These are phyloP conservation scores for Phytophthora pisi DNA, from an alignment of 352 stramenopile genomes.

Conservation along the genomic window DNA sequence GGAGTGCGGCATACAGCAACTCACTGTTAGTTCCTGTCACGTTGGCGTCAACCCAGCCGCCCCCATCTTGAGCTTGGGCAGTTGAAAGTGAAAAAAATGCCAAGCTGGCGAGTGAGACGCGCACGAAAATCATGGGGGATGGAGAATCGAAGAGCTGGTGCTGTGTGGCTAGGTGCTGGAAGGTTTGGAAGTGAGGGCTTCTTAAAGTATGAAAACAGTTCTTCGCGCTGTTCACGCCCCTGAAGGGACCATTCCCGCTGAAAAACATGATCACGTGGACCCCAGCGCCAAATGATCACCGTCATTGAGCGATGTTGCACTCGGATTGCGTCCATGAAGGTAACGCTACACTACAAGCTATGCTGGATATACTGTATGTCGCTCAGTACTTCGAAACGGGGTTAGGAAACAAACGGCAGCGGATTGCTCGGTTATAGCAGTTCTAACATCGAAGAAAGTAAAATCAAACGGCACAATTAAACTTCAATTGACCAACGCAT, in stretches of 20 bases:
- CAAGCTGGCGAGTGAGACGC: not conserved
- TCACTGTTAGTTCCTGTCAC: not conserved
- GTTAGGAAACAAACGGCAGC: too few relatives aligned
- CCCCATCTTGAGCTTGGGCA: not conserved
- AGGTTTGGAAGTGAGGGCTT: not conserved
- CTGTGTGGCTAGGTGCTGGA: not conserved
- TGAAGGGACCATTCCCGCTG: not conserved
- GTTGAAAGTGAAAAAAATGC: not conserved
- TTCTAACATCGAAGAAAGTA: too few relatives aligned
- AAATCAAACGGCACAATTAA: too few relatives aligned
- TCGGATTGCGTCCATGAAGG: not conserved
- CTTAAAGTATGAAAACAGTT: not conserved
- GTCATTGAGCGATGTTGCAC: not conserved
- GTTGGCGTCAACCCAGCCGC: not conserved
- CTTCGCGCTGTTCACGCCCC: not conserved
- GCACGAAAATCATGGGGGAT: not conserved
- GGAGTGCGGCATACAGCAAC: not conserved
- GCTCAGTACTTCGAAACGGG: too few relatives aligned
- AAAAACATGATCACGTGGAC: not conserved
- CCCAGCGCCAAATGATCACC: not conserved
- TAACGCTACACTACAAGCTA: not conserved
- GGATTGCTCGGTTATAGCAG: too few relatives aligned
- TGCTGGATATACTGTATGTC: constrained; percentile 20
- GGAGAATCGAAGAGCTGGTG: not conserved
- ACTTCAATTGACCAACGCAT: constrained; percentile 1